A percentile compares a stretch with the other conserved stretches of the same genome.
Conservation (phyloP, 2,329 filamentous ascomycete genomes). For the Ceratocystis diversiconidia region DNA sequence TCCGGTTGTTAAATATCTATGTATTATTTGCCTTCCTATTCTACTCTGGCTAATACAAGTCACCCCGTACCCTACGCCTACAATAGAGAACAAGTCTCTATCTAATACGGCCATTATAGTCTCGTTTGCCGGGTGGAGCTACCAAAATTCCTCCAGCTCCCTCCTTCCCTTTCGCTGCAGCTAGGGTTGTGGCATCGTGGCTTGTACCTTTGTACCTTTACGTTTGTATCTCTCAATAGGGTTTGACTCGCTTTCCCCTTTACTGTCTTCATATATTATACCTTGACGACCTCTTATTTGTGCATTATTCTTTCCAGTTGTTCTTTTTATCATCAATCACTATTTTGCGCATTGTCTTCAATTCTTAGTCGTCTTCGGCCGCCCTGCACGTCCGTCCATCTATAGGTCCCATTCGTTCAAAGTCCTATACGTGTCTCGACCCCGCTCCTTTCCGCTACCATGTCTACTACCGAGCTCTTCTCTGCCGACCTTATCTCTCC, state of each 20-base stretch:
- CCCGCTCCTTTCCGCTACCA: not conserved
- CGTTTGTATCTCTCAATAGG: not conserved
- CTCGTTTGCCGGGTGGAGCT: not conserved
- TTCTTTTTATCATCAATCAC: too few relatives aligned
- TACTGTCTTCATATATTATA: not conserved
- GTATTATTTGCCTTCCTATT: not conserved
- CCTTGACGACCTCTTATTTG: not conserved
- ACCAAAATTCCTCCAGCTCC: not conserved
- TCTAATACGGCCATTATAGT: not conserved
- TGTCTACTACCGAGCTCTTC: conserved; percentile 41
- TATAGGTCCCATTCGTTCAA: not conserved
- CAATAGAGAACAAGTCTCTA: too few relatives aligned
- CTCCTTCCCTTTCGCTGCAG: not conserved
- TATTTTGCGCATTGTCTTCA: too few relatives aligned
- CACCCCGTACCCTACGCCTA: not conserved
- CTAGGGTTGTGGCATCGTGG: not conserved
- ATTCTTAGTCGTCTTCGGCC: not conserved
- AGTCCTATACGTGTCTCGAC: not conserved
- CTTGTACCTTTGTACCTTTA: not conserved
- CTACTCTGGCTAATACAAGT: not conserved
- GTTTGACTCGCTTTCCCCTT: not conserved
- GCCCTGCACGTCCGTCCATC: not conserved
- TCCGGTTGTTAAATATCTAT: not conserved
- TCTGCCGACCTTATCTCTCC: conserved; percentile 62
- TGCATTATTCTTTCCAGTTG: too few relatives aligned